Conservation (phyloP, 192 early-diverging fungal species). For the Oehlia diaphana region DNA sequence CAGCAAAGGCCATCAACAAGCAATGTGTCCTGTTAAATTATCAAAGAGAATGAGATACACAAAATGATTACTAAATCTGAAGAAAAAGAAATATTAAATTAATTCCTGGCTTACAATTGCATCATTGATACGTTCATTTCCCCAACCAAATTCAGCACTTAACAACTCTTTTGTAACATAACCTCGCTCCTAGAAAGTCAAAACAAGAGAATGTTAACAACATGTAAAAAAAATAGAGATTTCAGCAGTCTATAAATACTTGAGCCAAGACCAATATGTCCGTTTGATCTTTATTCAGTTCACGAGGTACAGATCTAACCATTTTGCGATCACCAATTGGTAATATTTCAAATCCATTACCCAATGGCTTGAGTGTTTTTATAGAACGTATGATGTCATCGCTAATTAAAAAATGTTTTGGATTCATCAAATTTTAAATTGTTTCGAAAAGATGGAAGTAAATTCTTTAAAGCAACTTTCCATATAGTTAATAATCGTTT, state of each 20-base stretch:
- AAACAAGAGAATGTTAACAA: neutral
- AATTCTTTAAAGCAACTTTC: too few relatives aligned
- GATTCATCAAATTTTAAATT: neutral
- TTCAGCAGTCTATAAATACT: constrained; percentile 34
- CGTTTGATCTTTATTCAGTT: constrained; percentile 82
- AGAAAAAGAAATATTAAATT: neutral
- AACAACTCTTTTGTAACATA: constrained; percentile 47
- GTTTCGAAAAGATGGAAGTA: too few relatives aligned
- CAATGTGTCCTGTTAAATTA: constrained; percentile 55
- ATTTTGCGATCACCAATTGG: constrained; percentile 76
- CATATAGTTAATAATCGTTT: neutral
- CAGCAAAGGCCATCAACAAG: constrained; percentile 75
- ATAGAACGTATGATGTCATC: constrained; percentile 90
- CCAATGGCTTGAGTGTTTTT: constrained; percentile 83
- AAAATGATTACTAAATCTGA: neutral
- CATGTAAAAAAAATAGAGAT: neutral
- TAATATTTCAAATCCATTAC: constrained; percentile 85
- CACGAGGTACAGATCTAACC: constrained; percentile 87
- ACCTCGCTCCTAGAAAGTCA: constrained; percentile 30
- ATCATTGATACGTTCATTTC: constrained; percentile 48
- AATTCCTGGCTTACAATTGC: constrained; percentile 50
- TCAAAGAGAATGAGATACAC: neutral
- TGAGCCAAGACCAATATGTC: constrained; percentile 72
- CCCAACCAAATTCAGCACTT: constrained; percentile 53
- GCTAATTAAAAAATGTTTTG: constrained; percentile 43